Percentiles rank a stretch among this genome's conserved stretches.
Evolutionary conservation across 2,329 filamentous ascomycete genomes (phyloP).

Genomic region (Coniochaeta sp.): DNA sequence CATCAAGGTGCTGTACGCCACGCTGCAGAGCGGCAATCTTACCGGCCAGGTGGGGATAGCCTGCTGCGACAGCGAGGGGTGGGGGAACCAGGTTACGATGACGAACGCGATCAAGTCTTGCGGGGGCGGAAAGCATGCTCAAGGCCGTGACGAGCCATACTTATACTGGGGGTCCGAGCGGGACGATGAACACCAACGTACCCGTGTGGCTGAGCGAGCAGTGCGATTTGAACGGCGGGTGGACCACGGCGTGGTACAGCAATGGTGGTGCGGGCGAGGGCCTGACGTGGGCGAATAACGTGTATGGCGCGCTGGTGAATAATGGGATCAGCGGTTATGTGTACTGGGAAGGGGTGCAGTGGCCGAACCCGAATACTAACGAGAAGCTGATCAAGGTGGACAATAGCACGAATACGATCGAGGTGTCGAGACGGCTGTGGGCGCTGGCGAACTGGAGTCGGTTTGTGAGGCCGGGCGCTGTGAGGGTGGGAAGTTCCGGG

Average conservation of each 20-base stretch:
- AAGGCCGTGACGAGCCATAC: conserved; percentile 31
- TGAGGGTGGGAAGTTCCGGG: conserved; percentile 22
- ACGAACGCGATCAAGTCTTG: conserved; percentile 26
- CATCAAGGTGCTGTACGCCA: conserved; percentile 38
- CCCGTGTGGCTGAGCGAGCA: conserved; percentile 47
- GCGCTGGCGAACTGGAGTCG: conserved; percentile 33
- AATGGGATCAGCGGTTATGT: conserved; percentile 44
- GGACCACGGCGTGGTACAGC: conserved; percentile 38
- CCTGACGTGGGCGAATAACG: conserved; percentile 47
- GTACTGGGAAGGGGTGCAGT: conserved; percentile 43
- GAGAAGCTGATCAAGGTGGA: conserved; percentile 24
- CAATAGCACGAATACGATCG: conserved; percentile 22
- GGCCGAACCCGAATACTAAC: conserved; percentile 24
- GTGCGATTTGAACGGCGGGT: conserved; percentile 35
- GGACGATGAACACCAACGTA: conserved; percentile 30
- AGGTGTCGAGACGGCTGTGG: conserved; percentile 28
- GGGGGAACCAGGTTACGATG: conserved; percentile 28
- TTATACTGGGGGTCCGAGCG: conserved; percentile 31
- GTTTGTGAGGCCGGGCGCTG: conserved; percentile 29
- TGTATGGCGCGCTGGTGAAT: conserved; percentile 40
- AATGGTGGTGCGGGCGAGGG: conserved; percentile 41
- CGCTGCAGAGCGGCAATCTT: conserved; percentile 22
- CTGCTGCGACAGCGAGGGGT: conserved; percentile 32
- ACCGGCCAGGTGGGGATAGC: conserved; percentile 23
- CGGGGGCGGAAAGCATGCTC: conserved; percentile 22